phyloP scores from a whole-genome alignment of 2,329 filamentous ascomycete species.

The Phymatotrichopsis omnivora region DNA sequence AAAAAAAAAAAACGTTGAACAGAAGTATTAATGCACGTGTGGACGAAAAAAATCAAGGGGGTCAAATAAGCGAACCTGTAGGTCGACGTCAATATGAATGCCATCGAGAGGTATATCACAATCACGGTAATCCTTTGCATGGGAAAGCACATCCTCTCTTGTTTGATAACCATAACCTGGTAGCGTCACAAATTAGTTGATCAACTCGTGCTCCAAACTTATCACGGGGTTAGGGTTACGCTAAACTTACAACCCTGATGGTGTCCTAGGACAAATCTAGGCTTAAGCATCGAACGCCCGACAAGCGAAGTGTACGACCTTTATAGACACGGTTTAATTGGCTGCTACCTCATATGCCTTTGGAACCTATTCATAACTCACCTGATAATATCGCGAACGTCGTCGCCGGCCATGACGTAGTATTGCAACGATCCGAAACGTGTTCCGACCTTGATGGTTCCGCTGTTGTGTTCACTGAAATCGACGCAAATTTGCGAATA shows the following conservation, averaged over 20 bases:
- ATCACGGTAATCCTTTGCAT: constrained; percentile 32
- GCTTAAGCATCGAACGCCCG: constrained; percentile 35
- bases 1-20: background rate
- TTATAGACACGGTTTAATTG: constrained; percentile 11
- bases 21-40: no score
- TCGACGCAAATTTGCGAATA: constrained; percentile 37
- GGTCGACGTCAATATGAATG: constrained; percentile 37
- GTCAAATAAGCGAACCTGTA: no score
- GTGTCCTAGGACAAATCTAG: constrained; percentile 35
- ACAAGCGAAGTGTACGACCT: constrained; percentile 34
- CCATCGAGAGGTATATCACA: constrained; percentile 34
- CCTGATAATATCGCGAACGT: constrained; percentile 32
- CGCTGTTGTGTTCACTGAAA: constrained; percentile 31
- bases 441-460: constrained; percentile 32
- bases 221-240: background rate
- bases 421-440: constrained; percentile 34
- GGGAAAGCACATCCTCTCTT: constrained; percentile 31
- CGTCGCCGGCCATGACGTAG: constrained; percentile 34
- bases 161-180: constrained; percentile 35
- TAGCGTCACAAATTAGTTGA: no score
- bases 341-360: no score
- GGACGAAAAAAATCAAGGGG: no score
- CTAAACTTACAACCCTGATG: constrained; percentile 34
- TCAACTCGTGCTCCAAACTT: background rate
- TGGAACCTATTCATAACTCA: no score